Evolutionary conservation across 78 protist genomes (phyloP).

Genomic region (Dictyostelium citrinum): DNA sequence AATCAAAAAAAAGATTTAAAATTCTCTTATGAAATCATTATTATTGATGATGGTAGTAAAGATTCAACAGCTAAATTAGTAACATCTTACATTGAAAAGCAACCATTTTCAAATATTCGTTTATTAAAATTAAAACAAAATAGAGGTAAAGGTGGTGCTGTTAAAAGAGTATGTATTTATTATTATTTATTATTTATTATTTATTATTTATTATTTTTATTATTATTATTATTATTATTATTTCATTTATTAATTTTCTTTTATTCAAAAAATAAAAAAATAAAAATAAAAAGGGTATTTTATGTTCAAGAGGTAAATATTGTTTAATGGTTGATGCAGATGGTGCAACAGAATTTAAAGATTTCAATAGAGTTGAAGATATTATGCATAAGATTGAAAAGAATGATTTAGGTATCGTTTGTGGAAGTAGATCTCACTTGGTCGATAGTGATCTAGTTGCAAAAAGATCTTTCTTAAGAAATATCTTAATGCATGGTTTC

Average conservation of each 20-base stretch:
- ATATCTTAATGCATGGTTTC: conserved; percentile 79
- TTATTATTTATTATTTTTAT: background rate
- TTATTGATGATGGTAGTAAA: conserved; percentile 86
- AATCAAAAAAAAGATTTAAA: conserved; percentile 5
- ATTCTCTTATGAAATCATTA: conserved; percentile 83
- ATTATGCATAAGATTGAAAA: conserved; percentile 13
- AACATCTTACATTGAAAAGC: background rate
- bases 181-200: background rate
- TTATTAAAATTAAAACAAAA: conserved; percentile 41
- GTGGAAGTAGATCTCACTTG: conserved; percentile 87
- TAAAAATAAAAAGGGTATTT: conserved; percentile 35
- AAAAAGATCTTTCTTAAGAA: conserved; percentile 60
- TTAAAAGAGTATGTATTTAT: conserved; percentile 51
- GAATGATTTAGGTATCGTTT: conserved; percentile 56
- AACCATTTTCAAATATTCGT: conserved; percentile 42
- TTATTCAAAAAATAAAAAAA: too few species aligned
- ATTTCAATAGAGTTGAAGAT: conserved; percentile 65
- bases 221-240: background rate
- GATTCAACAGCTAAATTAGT: conserved; percentile 71
- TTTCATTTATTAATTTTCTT: background rate
- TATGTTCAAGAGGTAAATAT: conserved; percentile 75
- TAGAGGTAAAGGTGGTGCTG: conserved; percentile 91
- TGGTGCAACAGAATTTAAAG: conserved; percentile 83
- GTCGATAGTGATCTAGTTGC: conserved; percentile 70
- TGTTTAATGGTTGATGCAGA: conserved; percentile 86